Evolutionary conservation across 2,329 filamentous ascomycete species (phyloP), one percentile per base, ranked within the genome.

Genomic region (Diaporthe citrichinensis): DNA sequence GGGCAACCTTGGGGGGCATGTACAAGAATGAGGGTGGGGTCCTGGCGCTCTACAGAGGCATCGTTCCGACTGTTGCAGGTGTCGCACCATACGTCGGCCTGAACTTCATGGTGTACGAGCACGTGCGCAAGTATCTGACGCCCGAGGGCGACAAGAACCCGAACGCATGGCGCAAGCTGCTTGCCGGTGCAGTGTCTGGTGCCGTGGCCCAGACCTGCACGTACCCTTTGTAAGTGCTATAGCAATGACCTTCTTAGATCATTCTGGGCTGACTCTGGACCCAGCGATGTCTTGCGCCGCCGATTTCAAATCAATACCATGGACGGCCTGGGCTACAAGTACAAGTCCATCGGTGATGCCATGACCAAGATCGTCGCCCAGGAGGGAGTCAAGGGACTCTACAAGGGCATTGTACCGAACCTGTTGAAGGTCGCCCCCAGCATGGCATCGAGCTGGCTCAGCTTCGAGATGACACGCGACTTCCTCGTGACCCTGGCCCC

Each of bases 241-340:
- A n/a, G 36, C n/a, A 51, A 5, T 2, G 15, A 15, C 5, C 14
- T 17, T 36, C 20, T 15, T 7, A 71, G 79, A 79, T 55, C 14
- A 41, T 73, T 77, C 44, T 15, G 80, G 82, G 83, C 76, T 82
- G 41, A 71, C 20, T 14, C 25, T 7, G 65, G 17, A 12, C 23
- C 23, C 77, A 97, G 95, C 83, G 96, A 98, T 82, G 96, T 99
- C 3, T 89, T 99, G 73, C 94, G 97, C 44, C 92, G 97, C 76
- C 92, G 97, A 69, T 99, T 99, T 84, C 97, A 99, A 83, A 97
- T 99, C 86, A 99, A 99, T 85, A 98, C 97, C 72, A 99, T 99
- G 97, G 95, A 94, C 65, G 97, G 97, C 71, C 96, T 99, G 92
- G 97, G 97, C 69, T 98, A 98, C 85, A 92, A 96, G 83, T 99